A percentile compares a stretch with the other conserved stretches of the same genome.
Evolutionary conservation across 306 rosid genomes (phyloP).

Genomic region (Vicia villosa): DNA sequence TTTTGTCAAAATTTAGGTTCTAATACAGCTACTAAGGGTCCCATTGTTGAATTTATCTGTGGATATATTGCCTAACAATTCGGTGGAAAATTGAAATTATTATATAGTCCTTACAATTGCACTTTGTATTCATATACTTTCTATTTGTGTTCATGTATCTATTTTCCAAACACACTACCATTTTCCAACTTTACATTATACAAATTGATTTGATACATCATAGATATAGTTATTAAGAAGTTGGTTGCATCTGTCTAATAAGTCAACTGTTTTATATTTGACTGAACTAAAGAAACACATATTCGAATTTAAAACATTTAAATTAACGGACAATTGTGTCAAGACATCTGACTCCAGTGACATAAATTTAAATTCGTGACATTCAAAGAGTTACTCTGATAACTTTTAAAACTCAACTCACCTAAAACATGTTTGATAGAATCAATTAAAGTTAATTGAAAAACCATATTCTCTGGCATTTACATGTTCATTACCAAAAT

Average conservation of each 20-base stretch:
- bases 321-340: too few species aligned
- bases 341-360: too few species aligned
- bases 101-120: slow-evolving; percentile 5
- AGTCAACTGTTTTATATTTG: too few species aligned
- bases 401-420: too few species aligned
- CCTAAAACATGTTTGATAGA: too few species aligned
- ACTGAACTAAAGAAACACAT: too few species aligned
- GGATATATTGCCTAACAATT: slow-evolving; percentile 51
- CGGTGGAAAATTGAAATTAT: slow-evolving; percentile 40
- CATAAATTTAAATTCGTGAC: too few species aligned
- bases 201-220: background rate
- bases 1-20: slow-evolving; percentile 52
- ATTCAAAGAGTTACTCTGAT: too few species aligned
- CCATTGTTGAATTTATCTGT: slow-evolving; percentile 50
- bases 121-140: background rate
- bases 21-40: slow-evolving; percentile 58
- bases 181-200: slow-evolving; percentile 12
- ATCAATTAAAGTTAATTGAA: slow-evolving; percentile 26
- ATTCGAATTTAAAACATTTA: too few species aligned
- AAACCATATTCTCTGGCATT: slow-evolving; percentile 34
- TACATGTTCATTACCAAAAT: slow-evolving; percentile 43
- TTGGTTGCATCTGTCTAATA: background rate
- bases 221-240: too few species aligned
- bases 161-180: background rate
- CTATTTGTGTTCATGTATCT: background rate